Base-by-base conservation (phyloP, 768 basidiomycete species). In the Termitomyces sp. region DNA sequence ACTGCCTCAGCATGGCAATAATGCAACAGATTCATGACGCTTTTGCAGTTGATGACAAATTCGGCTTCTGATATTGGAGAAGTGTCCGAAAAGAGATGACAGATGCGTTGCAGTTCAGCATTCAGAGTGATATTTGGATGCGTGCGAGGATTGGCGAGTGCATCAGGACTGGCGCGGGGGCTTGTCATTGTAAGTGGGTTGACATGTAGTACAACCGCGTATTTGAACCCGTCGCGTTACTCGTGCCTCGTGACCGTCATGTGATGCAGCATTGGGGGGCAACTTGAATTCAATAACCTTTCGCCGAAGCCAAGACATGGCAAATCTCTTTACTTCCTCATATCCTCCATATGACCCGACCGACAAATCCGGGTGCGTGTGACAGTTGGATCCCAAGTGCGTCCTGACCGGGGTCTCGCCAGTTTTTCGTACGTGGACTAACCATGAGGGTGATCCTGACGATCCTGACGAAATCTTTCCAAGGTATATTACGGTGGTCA, bases 401-500 rank as follows among this genome's bases (percentile, higher is more conserved):
- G 38, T 50, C 7, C 56, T 40, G 14, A 56, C 61, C 43, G 58
- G 50, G 14, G n/a, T 26, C 51, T 47, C 52, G 28, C 12, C 63
- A 89, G 89, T 63, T 91, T 88, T 70, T 85, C 86, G 87, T 89
- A 62, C 68, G 83, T 74, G 5, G 46, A 44, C 41, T n/a, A n/a
- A 1, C 5, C 35, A 10, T 48, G 32, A n/a, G 49, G 30, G 30
- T 50, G 20, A 41, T 33, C 10, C 13, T 50, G 23, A 12, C 12
- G n/a, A 56, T 43, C 55, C n/a, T 56, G 28, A 57, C 36, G 10
- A 20, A 41, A 43, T 26, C 13, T 32, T 43, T 32, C n/a, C n/a
- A 64, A 91, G 91, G 59, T 92, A 88, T 64, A 86, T 89, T 59
- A 93, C 91, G 0, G 88, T 94, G 16, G 70, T 87, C 52, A 87